Evolutionary conservation across 2,329 filamentous ascomycete genomes (phyloP).

Genomic region (Hypoxylon sp.): DNA sequence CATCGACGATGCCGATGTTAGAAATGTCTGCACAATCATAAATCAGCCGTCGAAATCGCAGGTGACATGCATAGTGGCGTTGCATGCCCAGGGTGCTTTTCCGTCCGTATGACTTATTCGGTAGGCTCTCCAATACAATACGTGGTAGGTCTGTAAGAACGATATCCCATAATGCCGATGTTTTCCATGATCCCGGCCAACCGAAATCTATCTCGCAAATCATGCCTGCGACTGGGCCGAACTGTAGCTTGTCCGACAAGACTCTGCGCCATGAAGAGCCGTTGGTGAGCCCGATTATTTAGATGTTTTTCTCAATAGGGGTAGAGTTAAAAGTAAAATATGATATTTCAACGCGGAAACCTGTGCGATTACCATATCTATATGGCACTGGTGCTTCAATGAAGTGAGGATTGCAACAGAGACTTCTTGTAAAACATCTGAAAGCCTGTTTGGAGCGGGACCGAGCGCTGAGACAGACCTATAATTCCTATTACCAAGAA

Average conservation of each 20-base stretch:
- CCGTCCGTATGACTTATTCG: not conserved
- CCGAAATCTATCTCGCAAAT: not conserved
- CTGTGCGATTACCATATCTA: no score
- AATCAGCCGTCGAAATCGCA: not conserved
- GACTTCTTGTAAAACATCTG: no score
- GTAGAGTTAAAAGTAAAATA: not conserved
- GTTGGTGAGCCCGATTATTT: no score
- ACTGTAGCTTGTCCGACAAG: not conserved
- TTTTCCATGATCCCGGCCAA: not conserved
- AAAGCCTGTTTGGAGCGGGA: no score
- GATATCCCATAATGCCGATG: not conserved
- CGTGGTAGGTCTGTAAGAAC: not conserved
- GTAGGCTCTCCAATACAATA: not conserved
- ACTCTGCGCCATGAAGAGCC: not conserved
- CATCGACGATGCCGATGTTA: not conserved
- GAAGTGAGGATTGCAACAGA: no score
- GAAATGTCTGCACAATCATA: not conserved
- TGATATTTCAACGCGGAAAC: not conserved
- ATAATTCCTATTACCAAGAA: no score
- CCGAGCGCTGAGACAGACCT: no score
- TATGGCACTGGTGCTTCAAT: no score
- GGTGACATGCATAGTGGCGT: not conserved
- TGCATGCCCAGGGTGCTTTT: not conserved
- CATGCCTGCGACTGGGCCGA: not conserved
- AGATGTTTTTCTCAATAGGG: no score